A percentile compares a stretch with the other conserved stretches of the same genome.
Conservation (phyloP, 2,329 filamentous ascomycete species). For the Hymenoscyphus fraxineus region DNA sequence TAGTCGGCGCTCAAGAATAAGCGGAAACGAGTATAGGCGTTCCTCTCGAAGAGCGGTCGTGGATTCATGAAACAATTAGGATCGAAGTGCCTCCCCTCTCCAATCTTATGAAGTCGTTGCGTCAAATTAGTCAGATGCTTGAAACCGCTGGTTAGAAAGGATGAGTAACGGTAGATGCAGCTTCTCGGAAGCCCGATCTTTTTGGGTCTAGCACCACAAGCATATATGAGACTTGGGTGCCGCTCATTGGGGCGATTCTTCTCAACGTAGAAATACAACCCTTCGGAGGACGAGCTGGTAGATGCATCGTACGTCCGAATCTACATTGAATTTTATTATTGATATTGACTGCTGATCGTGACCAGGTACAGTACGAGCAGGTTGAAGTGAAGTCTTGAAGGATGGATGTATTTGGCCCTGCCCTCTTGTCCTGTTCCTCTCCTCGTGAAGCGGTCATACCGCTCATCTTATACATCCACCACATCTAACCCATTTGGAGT, state of each 20-base stretch:
- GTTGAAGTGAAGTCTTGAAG: not conserved
- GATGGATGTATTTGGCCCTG: not conserved
- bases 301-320: not conserved
- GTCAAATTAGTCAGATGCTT: not conserved
- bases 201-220: not conserved
- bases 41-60: not conserved
- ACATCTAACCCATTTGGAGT: not conserved
- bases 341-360: not conserved
- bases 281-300: not conserved
- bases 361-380: not conserved
- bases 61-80: not conserved
- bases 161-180: not conserved
- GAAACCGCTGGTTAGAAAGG: constrained; percentile 1
- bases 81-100: not conserved
- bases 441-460: not conserved
- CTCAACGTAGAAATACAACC: not conserved
- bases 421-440: not conserved
- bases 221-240: not conserved
- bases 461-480: not conserved
- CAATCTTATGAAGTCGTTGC: not conserved
- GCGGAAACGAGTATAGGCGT: not conserved
- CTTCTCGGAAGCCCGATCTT: not conserved
- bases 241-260: not conserved
- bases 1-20: not conserved
- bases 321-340: not conserved